Evolutionary conservation across 2,329 filamentous ascomycete genomes (phyloP).

Genomic region (Geoglossum cookeanum): DNA sequence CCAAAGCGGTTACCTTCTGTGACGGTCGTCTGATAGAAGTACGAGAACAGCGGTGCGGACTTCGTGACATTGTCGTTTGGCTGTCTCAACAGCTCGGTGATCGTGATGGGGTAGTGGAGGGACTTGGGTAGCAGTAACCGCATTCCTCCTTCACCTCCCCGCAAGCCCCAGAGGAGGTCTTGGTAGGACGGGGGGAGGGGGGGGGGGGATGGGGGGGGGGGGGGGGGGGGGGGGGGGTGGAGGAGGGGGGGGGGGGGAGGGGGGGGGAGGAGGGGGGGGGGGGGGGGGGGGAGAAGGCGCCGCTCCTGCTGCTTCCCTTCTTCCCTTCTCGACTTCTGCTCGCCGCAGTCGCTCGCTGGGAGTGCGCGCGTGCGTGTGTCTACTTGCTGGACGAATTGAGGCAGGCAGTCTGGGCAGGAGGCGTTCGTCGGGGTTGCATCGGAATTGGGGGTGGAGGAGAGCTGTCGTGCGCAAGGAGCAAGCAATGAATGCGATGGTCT

Average conservation of each 20-base stretch:
- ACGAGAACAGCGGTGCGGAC: conserved; percentile 64
- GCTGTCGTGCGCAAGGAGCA: not conserved
- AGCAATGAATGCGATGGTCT: too few relatives aligned
- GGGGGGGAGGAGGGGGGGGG: too few relatives aligned
- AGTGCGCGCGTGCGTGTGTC: not conserved
- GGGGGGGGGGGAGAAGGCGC: too few relatives aligned
- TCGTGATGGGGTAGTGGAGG: conserved; percentile 83
- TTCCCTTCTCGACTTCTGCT: not conserved
- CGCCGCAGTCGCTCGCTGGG: not conserved
- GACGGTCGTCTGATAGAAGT: conserved; percentile 62
- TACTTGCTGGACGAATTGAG: not conserved
- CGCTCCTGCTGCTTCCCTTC: not conserved
- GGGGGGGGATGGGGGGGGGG: too few relatives aligned
- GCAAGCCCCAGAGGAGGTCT: not conserved
- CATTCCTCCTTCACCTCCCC: conserved; percentile 3
- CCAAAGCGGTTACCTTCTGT: conserved; percentile 51
- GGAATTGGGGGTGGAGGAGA: not conserved
- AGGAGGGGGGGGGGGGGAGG: too few relatives aligned
- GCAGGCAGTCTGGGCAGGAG: not conserved
- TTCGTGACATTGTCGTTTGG: conserved; percentile 58
- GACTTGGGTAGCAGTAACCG: conserved; percentile 35
- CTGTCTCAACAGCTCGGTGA: conserved; percentile 64
- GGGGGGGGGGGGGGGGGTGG: too few relatives aligned
- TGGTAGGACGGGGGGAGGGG: not conserved
- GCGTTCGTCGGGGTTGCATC: not conserved